Percentiles rank a stretch among this genome's conserved stretches.
Evolutionary conservation across 2,329 filamentous ascomycete species (phyloP).

Genomic region (Colletotrichum camelliae): DNA sequence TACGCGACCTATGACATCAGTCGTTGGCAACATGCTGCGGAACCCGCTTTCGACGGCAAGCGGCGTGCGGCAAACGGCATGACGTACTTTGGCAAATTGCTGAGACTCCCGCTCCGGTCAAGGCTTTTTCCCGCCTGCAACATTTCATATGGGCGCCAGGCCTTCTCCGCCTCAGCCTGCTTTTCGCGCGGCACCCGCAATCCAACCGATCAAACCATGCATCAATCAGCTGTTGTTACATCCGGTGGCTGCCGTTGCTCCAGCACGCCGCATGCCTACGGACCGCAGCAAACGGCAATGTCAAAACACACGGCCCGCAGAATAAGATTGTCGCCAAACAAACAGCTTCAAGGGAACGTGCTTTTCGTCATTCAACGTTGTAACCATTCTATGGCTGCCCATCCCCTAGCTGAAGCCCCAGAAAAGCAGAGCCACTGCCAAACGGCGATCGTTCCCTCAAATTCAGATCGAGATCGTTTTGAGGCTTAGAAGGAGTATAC

Average conservation of each 20-base stretch:
- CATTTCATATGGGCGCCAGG: not conserved
- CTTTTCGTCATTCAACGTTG: constrained; percentile 6
- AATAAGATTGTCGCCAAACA: constrained; percentile 18
- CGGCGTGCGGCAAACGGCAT: not conserved
- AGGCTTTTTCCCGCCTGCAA: constrained; percentile 1
- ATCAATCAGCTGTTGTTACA: not conserved
- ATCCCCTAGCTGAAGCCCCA: not conserved
- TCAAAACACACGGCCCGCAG: constrained; percentile 12
- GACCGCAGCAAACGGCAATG: not conserved
- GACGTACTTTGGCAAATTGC: constrained; percentile 2
- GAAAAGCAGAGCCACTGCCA: not conserved
- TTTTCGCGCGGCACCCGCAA: not conserved
- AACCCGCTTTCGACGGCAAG: not conserved
- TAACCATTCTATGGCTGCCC: not conserved
- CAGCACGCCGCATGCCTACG: constrained; percentile 13
- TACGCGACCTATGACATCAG: not conserved
- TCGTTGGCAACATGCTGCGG: not conserved
- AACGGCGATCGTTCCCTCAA: not conserved
- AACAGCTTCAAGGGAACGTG: constrained; percentile 13
- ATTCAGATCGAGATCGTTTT: constrained; percentile 7
- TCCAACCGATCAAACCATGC: constrained; percentile 2
- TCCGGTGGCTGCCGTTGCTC: constrained; percentile 15
- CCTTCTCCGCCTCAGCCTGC: not conserved
- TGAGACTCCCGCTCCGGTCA: not conserved
- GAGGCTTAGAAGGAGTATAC: not conserved